Conservation (phyloP, 495 filamentous ascomycete species). For the Penicillium paradoxum region DNA sequence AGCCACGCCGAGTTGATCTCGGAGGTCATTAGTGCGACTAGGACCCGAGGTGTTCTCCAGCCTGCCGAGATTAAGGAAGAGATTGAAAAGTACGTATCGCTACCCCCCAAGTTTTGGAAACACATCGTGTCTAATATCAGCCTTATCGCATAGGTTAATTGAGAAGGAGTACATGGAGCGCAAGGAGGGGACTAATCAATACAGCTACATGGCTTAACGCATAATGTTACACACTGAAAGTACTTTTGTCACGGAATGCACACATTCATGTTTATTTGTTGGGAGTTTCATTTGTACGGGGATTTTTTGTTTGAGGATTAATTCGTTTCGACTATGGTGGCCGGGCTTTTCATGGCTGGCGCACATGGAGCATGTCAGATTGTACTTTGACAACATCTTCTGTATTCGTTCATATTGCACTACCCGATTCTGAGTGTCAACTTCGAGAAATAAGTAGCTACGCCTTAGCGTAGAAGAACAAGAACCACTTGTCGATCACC, state of each 20-base stretch:
- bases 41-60: conserved; percentile 75
- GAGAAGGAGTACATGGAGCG: conserved; percentile 96
- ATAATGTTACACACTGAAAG: background rate
- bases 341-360: no score
- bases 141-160: conserved; percentile 57
- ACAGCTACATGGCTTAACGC: conserved; percentile 71
- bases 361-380: no score
- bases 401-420: no score
- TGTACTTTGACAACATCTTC: no score
- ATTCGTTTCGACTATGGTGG: no score
- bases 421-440: no score
- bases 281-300: background rate
- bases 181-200: conserved; percentile 60
- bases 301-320: no score
- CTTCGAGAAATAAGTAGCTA: no score
- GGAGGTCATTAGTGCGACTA: conserved; percentile 86
- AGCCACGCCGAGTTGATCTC: conserved; percentile 73
- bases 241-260: background rate
- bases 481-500: no score
- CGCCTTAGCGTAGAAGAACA: no score
- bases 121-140: background rate
- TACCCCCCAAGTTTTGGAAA: no score
- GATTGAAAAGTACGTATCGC: conserved; percentile 75
- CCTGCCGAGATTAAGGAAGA: conserved; percentile 87
- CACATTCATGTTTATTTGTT: background rate